A percentile compares a stretch with the other conserved stretches of the same genome.
These are phyloP conservation scores for Stereocaulon alpinum DNA, from an alignment of 495 filamentous ascomycete species.

Conservation along the genomic window DNA sequence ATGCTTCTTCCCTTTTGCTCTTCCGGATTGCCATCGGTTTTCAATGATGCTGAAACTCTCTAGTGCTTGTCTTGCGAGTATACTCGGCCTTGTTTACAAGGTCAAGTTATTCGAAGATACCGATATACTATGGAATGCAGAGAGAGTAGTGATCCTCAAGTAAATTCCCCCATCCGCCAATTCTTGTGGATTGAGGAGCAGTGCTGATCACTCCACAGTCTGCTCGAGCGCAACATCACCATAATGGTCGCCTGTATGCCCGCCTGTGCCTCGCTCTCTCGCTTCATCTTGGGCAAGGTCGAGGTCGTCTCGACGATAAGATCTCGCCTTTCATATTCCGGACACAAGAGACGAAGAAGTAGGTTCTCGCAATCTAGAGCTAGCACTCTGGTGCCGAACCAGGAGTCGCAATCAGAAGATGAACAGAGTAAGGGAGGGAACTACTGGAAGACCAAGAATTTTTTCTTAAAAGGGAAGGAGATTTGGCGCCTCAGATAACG, in stretches of 20 bases:
- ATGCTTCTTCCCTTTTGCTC: background rate
- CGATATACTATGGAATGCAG: constrained; percentile 4
- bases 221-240: constrained; percentile 12
- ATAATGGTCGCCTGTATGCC: constrained; percentile 16
- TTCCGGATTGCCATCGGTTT: background rate
- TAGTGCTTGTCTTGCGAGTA: constrained; percentile 11
- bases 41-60: background rate
- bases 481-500: background rate
- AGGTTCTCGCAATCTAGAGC: background rate
- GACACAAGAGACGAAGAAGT: background rate
- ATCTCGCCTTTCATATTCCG: background rate
- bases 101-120: background rate
- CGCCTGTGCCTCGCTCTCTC: constrained; percentile 6
- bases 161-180: background rate
- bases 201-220: background rate
- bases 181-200: background rate
- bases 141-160: background rate
- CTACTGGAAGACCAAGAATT: background rate
- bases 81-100: background rate
- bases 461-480: background rate
- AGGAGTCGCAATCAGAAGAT: background rate
- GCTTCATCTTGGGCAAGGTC: background rate
- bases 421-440: background rate
- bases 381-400: background rate
- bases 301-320: background rate